Percentiles rank a stretch among this genome's conserved stretches.
These are phyloP conservation scores for Coniferiporia weirii DNA, from an alignment of 1,284 basidiomycete species.

Conservation along the genomic window DNA sequence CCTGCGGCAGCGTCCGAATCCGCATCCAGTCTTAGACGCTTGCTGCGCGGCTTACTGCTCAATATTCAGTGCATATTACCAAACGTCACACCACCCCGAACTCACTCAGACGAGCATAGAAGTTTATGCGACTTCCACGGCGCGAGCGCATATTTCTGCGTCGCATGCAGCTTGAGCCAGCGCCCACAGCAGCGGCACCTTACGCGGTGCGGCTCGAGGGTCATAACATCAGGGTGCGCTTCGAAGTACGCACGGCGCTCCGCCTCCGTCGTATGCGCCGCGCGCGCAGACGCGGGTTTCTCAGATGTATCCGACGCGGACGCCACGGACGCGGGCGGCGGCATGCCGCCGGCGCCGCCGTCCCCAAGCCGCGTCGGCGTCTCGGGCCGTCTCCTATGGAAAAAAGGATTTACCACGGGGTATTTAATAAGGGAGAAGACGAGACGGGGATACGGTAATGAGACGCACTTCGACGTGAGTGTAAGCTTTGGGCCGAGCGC, in stretches of 20 bases:
- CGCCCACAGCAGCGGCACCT: slow-evolving; percentile 12
- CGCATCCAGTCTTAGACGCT: background rate
- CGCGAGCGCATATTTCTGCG: slow-evolving; percentile 12
- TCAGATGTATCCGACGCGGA: slow-evolving; percentile 8
- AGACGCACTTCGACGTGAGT: slow-evolving; percentile 1
- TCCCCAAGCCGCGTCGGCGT: too few relatives aligned
- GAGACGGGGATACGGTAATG: background rate
- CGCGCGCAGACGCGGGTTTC: background rate
- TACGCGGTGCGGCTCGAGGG: slow-evolving; percentile 19
- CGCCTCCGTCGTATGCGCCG: slow-evolving; percentile 15
- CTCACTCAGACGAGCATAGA: slow-evolving; percentile 9
- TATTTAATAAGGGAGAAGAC: too few relatives aligned
- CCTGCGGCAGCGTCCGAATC: background rate
- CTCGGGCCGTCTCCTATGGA: too few relatives aligned
- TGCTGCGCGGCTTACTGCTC: slow-evolving; percentile 4
- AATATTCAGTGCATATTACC: background rate
- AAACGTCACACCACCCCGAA: background rate
- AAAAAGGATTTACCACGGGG: background rate
- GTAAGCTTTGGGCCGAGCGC: background rate
- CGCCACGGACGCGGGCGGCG: background rate
- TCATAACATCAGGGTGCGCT: slow-evolving; percentile 16
- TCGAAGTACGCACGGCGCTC: slow-evolving; percentile 19
- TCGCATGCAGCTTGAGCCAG: slow-evolving; percentile 17
- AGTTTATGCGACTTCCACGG: slow-evolving; percentile 17
- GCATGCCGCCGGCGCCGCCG: background rate